Base-by-base conservation (phyloP, 495 filamentous ascomycete species). In the Xylaria cubensis region DNA sequence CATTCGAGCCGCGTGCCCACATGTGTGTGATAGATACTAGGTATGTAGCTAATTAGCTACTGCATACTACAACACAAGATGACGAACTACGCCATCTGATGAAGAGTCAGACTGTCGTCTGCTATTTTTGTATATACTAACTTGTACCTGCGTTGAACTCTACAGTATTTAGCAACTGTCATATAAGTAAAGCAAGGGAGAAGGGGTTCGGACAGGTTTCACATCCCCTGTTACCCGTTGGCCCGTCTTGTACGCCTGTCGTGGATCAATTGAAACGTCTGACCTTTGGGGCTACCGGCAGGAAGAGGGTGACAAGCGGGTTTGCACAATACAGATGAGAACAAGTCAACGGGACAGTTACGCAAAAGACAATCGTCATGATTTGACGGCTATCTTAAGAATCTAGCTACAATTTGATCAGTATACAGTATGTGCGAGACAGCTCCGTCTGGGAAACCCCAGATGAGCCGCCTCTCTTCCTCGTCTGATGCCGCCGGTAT, bases 351-450 rank as follows among this genome's bases (percentile, higher is more conserved):
- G 13, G 26, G 9, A 21, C 2, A 61, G 19, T 8, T 39, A 21
- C 7, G 12, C 29, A 50, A 12, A 21, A 46, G 24, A 56, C 21
- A 56, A 71, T 41, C 19, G 59, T 61, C 48, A 61, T 64, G 19
- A 15, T 39, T 39, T 32, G 53, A 53, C 41, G 48, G 61, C 58
- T 44, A 64, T 56, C 59, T 64, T 64, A 48, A 29, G 34, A 64
- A 64, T 71, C 59, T 71, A 64, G 46, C 69, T 64, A 71, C 46
- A 64, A 56, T 71, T 64, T 34, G 32, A 56, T 71, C 69, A 71
- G 59, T 50, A 71, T 56, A 64, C 53, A 71, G 69, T n/a, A 34
- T 26, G 36, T 29, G 21, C 2, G 50, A 51, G 36, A 51, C 4
- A 59, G 32, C 44, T 29, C 48, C 48, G 4, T 42, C 48, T n/a